Evolutionary conservation across 805 yeast species (phyloP).

Genomic region (Ogataea wickerhamii): DNA sequence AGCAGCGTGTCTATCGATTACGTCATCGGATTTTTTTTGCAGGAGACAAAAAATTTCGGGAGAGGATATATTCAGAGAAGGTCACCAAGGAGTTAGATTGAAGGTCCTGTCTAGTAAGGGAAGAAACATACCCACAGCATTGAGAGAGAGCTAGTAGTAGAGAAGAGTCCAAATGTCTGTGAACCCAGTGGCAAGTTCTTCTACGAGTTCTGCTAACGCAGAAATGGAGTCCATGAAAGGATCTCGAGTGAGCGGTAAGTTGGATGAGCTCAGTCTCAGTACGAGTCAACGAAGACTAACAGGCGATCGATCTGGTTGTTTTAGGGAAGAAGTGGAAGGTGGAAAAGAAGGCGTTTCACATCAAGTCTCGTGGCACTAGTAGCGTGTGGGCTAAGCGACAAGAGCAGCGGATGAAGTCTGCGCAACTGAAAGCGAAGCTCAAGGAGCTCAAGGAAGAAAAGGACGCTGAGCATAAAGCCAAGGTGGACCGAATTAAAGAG

Average conservation of each 20-base stretch:
- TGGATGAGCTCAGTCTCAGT: neutral
- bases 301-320: neutral
- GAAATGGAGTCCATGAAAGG: conserved; percentile 19
- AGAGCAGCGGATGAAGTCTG: conserved; percentile 60
- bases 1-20: neutral
- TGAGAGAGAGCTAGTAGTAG: too few species aligned
- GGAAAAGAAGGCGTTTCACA: conserved; percentile 63
- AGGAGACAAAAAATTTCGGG: neutral
- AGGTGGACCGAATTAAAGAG: conserved; percentile 58
- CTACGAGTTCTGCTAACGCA: neutral
- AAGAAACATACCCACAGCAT: too few species aligned
- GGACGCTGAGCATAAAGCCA: conserved; percentile 50
- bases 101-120: neutral
- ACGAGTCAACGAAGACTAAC: conserved; percentile 6
- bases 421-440: conserved; percentile 64
- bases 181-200: too few species aligned
- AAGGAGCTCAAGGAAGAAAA: conserved; percentile 78
- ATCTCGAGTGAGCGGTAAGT: conserved; percentile 30
- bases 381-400: conserved; percentile 65
- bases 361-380: conserved; percentile 56
- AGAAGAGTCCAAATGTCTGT: too few species aligned
- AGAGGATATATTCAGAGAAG: neutral
- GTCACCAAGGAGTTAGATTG: too few species aligned
- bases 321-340: conserved; percentile 70
- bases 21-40: neutral